Base-by-base conservation (phyloP, 495 filamentous ascomycete species). In the Lasiosphaeria miniovina region DNA sequence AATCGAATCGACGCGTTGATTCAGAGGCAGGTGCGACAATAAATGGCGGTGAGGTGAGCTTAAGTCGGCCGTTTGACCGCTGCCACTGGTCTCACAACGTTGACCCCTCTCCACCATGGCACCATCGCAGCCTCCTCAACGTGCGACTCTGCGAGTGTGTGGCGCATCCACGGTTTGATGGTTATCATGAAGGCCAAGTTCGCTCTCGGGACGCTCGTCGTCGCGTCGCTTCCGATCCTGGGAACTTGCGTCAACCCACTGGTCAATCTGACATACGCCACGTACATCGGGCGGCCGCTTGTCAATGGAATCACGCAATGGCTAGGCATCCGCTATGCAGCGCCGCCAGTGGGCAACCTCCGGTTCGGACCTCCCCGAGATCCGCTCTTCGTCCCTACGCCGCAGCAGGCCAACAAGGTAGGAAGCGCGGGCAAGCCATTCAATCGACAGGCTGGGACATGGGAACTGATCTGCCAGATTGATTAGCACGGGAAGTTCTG, bases 401-500 rank as follows among this genome's bases (percentile, higher is more conserved):
- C 67, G 1, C 69, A 74, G 51, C 43, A 55, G 1, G 76, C 76
- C 12, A 61, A 65, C 49, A 59, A 54, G 33, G 76, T 77, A 6
- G 10, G 43, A 31, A 2, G 17, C 24, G 4, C 48, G 70, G 70
- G 7, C 58, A 57, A 38, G 50, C 8, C 49, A 79, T 36, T 65
- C 50, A 32, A 17, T 43, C 56, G 17, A 7, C 57, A 8, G 8
- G 7, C 2, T 1, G 12, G 38, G 12, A 60, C 17, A 24, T 24
- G 24, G 24, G 24, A 24, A 24, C 24, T 24, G 2, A 24, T 24
- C 24, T 24, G 24, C 24, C 24, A 24, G 24, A 24, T 24, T 2
- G 2, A 24, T 24, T 24, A 74, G 70, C 71, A 69, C 68, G 80
- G 81, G 4, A 70, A 74, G 2, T 63, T 81, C 24, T 87, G 84